These are phyloP conservation scores for Entamoeba histolytica DNA, from an alignment of 208 protist genomes.

Conservation along the genomic window DNA sequence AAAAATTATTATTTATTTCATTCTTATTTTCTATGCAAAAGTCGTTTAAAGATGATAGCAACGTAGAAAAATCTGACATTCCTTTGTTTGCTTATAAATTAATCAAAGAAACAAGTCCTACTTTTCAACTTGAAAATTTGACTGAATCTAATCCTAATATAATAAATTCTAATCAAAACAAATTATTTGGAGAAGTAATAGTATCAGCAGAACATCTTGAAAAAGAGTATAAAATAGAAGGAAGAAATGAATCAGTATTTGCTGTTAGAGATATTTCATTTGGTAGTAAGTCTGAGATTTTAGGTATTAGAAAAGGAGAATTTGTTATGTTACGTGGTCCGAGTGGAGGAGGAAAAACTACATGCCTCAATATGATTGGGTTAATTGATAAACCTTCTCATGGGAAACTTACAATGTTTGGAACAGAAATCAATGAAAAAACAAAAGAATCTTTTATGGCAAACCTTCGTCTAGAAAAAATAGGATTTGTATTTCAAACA, in stretches of 20 bases:
- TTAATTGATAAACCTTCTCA: slow-evolving; percentile 17
- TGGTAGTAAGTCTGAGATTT: background rate
- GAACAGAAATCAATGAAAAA: slow-evolving; percentile 38
- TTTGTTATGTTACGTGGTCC: slow-evolving; percentile 82
- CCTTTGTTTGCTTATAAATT: too few relatives aligned
- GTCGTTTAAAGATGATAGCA: too few relatives aligned
- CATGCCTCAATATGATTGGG: slow-evolving; percentile 65
- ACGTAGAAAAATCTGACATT: too few relatives aligned
- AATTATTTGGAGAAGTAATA: background rate
- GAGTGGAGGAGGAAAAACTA: slow-evolving; percentile 79
- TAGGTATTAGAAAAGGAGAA: slow-evolving; percentile 50
- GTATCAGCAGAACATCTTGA: background rate
- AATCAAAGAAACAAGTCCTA: too few relatives aligned
- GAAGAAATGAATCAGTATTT: background rate
- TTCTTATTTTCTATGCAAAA: too few relatives aligned
- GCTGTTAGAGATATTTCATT: background rate
- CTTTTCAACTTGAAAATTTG: too few relatives aligned
- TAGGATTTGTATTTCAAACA: slow-evolving; percentile 73
- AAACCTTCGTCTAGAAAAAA: slow-evolving; percentile 58
- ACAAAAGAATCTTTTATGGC: slow-evolving; percentile 53
- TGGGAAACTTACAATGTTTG: slow-evolving; percentile 40
- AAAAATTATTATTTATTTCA: too few relatives aligned
- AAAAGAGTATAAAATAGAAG: background rate
- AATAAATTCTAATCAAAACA: background rate
- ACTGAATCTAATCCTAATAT: too few relatives aligned